Evolutionary conservation across 2,329 filamentous ascomycete species (phyloP), one percentile per base, ranked within the genome.

Genomic region (Alternaria tenuissima): DNA sequence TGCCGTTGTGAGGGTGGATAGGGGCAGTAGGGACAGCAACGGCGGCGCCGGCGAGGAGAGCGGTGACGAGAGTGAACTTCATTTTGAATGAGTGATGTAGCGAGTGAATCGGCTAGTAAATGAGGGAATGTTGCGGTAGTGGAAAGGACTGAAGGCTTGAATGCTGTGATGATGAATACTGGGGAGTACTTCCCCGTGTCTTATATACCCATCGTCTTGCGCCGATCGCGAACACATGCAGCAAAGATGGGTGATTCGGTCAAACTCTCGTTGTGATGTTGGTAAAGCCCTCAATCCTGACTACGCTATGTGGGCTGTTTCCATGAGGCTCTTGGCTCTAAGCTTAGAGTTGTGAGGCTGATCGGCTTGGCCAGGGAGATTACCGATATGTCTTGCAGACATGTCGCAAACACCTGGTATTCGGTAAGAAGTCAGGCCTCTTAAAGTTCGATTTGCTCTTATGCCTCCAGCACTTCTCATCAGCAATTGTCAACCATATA

Each of bases 51-150:
- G 32, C 32, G 1, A 49, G 46, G 32, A 38, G 30, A 49, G 46
- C 46, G 32, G 32, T 49, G 34, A 36, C 20, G 46, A 49, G 30
- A 16, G 32, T 20, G 32, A 49, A 49, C 46, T 49, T 49, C 46
- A 49, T 49, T 36, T 49, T 38, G 46, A 38, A 49, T 24, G 46
- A 49, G 16, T 24, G 46, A 24, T 38, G 22, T 24, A 49, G 46
- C 30, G 46, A 49, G 20, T 38, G 46, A 26, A 49, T 12, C 20
- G 30, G 32, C 20, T 49, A 16, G 46, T 24, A 9, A 24, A 9
- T 36, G 34, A 49, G 20, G 11, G 30, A 42, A 0, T 42, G 39
- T 16, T 42, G 39, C 12, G n/a, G 46, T 36, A 36, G 32, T 49
- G 14, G 30, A 32, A 22, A 38, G 16, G 20, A 49, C 34, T 49